Conservation (phyloP, 345 rosid species). For the Boechera stricta region DNA sequence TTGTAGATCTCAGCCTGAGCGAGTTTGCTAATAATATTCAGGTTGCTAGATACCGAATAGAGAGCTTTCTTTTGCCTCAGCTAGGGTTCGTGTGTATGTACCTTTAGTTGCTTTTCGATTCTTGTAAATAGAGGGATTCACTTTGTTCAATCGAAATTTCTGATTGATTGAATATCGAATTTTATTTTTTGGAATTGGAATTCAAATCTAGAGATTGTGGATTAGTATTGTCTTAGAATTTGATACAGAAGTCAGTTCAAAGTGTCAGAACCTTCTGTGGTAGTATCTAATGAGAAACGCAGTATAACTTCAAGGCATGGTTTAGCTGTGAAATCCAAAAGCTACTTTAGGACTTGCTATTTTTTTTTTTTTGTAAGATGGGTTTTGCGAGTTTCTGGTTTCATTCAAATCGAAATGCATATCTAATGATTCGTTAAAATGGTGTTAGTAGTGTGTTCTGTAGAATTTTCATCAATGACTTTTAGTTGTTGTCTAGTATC, state of each 20-base stretch:
- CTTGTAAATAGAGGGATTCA: not conserved
- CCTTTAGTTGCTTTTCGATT: conserved; percentile 10
- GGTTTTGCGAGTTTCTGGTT: conserved; percentile 8
- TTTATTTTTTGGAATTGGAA: not conserved
- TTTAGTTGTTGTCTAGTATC: not conserved
- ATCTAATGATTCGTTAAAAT: conserved; percentile 6
- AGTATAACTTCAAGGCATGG: not conserved
- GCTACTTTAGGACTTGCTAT: not conserved
- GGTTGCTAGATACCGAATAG: not conserved
- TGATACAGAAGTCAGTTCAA: not conserved
- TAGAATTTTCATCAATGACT: not conserved
- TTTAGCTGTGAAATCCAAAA: conserved; percentile 16
- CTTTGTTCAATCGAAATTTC: conserved; percentile 25
- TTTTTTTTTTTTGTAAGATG: not conserved
- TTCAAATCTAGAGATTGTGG: conserved; percentile 21
- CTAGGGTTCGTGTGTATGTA: conserved; percentile 50
- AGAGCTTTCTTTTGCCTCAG: conserved; percentile 34
- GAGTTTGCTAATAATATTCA: conserved; percentile 20
- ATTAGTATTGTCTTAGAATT: not conserved
- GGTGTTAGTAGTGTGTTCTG: not conserved
- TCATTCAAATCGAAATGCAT: conserved; percentile 19
- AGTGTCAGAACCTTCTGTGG: conserved; percentile 5
- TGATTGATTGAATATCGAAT: not conserved
- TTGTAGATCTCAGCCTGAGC: conserved; percentile 22
- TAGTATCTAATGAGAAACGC: conserved; percentile 4